Evolutionary conservation across 805 yeast genomes (phyloP).

Genomic region (Hemisphaericaspora nanyangensis): DNA sequence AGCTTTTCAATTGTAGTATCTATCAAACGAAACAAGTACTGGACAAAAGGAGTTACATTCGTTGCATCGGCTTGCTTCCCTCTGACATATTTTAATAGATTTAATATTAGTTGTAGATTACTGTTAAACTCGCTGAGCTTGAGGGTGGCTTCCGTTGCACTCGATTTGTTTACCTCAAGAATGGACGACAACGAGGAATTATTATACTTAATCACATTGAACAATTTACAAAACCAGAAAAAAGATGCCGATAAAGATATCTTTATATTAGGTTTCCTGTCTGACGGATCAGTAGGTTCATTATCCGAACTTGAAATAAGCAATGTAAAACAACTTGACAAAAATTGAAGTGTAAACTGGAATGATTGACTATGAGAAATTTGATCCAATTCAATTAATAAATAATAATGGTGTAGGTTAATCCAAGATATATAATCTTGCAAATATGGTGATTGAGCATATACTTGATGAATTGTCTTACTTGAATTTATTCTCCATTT

Average conservation of each 20-base stretch:
- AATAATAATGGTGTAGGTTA: slow-evolving; percentile 37
- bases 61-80: background rate
- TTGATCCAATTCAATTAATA: slow-evolving; percentile 39
- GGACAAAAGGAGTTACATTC: background rate
- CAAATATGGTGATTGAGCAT: slow-evolving; percentile 22
- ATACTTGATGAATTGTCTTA: slow-evolving; percentile 23
- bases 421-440: slow-evolving; percentile 31
- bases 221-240: slow-evolving; percentile 33
- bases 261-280: slow-evolving; percentile 9
- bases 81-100: slow-evolving; percentile 24
- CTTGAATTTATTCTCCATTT: slow-evolving; percentile 33
- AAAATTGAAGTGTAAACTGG: slow-evolving; percentile 40
- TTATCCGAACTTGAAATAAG: slow-evolving; percentile 20
- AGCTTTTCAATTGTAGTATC: background rate
- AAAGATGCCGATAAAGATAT: slow-evolving; percentile 10
- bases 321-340: slow-evolving; percentile 37
- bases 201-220: slow-evolving; percentile 33
- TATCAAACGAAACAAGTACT: background rate
- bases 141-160: slow-evolving; percentile 14
- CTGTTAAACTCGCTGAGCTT: slow-evolving; percentile 30
- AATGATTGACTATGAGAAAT: slow-evolving; percentile 32
- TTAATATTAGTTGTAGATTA: slow-evolving; percentile 29
- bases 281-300: slow-evolving; percentile 15
- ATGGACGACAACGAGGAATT: slow-evolving; percentile 18
- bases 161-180: slow-evolving; percentile 8